Percentiles rank a stretch among this genome's conserved stretches.
phyloP scores from a whole-genome alignment of 1,139 yeast genomes.

The Yamadazyma atmosphaerica region DNA sequence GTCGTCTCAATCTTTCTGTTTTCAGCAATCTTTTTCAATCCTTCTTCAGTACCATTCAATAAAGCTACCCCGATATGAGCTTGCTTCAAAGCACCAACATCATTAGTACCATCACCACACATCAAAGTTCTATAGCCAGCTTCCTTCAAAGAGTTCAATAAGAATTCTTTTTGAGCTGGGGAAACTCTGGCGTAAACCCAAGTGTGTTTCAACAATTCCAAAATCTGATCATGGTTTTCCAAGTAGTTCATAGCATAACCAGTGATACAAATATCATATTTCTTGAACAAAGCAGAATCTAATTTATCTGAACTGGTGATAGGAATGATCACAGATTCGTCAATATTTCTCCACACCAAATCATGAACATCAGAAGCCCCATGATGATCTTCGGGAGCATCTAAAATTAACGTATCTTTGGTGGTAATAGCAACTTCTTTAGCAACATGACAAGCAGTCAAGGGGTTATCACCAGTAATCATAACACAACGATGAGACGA shows the following conservation, averaged over 20 bases:
- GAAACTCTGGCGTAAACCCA: constrained; percentile 99
- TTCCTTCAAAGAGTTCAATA: constrained; percentile 78
- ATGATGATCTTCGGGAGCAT: constrained; percentile 74
- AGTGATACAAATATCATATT: constrained; percentile 86
- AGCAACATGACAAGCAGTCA: constrained; percentile 98
- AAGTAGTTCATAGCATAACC: constrained; percentile 84
- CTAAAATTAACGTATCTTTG: constrained; percentile 78
- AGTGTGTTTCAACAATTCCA: constrained; percentile 76
- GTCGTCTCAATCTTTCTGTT: constrained; percentile 67
- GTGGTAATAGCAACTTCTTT: constrained; percentile 87
- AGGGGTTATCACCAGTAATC: constrained; percentile 99
- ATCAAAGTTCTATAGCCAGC: constrained; percentile 91
- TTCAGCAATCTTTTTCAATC: constrained; percentile 87
- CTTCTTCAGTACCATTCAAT: constrained; percentile 94
- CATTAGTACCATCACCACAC: constrained; percentile 99
- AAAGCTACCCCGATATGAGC: constrained; percentile 98
- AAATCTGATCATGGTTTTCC: constrained; percentile 62
- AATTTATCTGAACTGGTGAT: constrained; percentile 62
- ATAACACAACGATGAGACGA: constrained; percentile 93
- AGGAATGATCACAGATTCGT: constrained; percentile 72
- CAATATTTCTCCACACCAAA: constrained; percentile 83
- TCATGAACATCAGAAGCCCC: constrained; percentile 51
- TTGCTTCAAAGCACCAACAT: constrained; percentile 98
- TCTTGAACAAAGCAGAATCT: constrained; percentile 57
- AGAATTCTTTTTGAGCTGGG: constrained; percentile 91